Percentiles rank a stretch among this genome's conserved stretches.
phyloP scores from a whole-genome alignment of 2,329 filamentous ascomycete genomes.

The Xenosphaeropsis pyriputrescens region DNA sequence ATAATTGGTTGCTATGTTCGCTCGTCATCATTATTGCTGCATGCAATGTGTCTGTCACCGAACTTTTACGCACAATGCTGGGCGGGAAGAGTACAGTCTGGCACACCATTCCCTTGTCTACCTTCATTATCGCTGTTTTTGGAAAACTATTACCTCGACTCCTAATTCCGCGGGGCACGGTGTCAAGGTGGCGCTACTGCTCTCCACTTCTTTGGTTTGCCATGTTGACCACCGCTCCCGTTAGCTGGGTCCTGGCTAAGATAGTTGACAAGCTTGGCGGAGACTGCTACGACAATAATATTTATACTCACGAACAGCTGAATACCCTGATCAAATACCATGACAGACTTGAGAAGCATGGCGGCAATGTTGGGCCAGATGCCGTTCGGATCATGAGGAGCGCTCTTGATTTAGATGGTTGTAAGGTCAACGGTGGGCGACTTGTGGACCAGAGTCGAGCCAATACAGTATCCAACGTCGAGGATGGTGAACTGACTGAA shows the following conservation, averaged over 20 bases:
- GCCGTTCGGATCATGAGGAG: slow-evolving; percentile 11
- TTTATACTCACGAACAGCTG: slow-evolving; percentile 11
- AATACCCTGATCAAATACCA: slow-evolving; percentile 11
- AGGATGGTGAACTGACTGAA: slow-evolving; percentile 7
- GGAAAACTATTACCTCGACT: slow-evolving; percentile 15
- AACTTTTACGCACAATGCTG: slow-evolving; percentile 10
- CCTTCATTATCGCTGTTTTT: slow-evolving; percentile 10
- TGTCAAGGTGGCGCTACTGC: slow-evolving; percentile 13
- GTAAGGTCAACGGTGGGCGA: slow-evolving; percentile 4
- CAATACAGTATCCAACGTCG: slow-evolving; percentile 5
- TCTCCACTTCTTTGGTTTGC: slow-evolving; percentile 12
- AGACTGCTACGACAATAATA: slow-evolving; percentile 2
- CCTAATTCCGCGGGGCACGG: slow-evolving; percentile 8
- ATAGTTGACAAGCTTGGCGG: slow-evolving; percentile 6
- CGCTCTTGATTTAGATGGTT: slow-evolving; percentile 10
- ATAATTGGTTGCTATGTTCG: slow-evolving; percentile 16
- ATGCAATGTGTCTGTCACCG: slow-evolving; percentile 11
- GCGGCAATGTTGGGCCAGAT: slow-evolving; percentile 9
- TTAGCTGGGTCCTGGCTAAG: slow-evolving; percentile 12
- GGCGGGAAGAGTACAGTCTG: not conserved
- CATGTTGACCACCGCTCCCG: slow-evolving; percentile 10
- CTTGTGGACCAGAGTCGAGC: not conserved
- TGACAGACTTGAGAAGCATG: slow-evolving; percentile 8
- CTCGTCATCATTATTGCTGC: slow-evolving; percentile 11
- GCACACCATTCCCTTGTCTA: slow-evolving; percentile 11